These are phyloP conservation scores for Immersiporthe knoxdaviesiana DNA, from an alignment of 2,329 filamentous ascomycete genomes.

Conservation along the genomic window DNA sequence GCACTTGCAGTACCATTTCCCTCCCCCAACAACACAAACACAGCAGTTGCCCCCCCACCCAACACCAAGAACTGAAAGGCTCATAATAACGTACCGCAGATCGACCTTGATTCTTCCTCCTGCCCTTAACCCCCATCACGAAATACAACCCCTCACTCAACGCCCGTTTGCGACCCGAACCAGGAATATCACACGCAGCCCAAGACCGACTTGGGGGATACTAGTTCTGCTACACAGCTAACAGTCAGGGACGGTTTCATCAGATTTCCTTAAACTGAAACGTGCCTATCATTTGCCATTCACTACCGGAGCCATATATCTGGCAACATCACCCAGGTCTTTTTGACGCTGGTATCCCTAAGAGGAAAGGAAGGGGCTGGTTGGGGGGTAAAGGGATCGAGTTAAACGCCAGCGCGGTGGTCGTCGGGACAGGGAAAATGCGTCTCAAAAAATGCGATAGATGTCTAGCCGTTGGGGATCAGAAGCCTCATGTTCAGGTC, in stretches of 20 bases:
- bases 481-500: conserved; percentile 21
- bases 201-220: not conserved
- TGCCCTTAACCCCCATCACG: not conserved
- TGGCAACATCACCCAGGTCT: not conserved
- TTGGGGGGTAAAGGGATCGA: not conserved
- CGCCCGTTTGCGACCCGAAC: not conserved
- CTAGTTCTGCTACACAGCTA: not conserved
- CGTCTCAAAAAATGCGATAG: not conserved
- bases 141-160: not conserved
- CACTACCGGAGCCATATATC: not conserved
- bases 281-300: conserved; percentile 1
- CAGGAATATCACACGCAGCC: not conserved
- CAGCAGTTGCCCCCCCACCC: not conserved
- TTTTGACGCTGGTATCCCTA: not conserved
- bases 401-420: not conserved
- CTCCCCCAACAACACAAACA: not conserved
- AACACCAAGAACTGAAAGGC: not conserved
- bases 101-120: not conserved
- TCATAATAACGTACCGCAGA: not conserved
- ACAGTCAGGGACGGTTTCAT: not conserved
- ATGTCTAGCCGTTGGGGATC: conserved; percentile 6
- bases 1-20: not conserved
- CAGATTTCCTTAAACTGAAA: not conserved
- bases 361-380: not conserved
- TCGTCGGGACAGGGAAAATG: not conserved